phyloP scores from a whole-genome alignment of 495 filamentous ascomycete genomes.

The Penicillium pulvis region DNA sequence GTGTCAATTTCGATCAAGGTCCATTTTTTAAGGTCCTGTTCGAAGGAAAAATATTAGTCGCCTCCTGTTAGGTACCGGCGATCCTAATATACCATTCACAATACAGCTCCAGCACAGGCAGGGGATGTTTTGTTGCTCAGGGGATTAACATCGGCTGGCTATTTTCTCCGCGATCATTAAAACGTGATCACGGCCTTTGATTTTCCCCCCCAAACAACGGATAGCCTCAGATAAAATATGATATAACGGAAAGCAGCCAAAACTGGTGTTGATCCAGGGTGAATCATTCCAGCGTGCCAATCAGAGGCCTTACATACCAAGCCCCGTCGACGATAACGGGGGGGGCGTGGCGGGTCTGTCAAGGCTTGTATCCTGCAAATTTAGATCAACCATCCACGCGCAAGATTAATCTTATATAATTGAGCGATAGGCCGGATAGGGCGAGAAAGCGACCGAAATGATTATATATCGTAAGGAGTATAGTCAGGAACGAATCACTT shows the following conservation, averaged over 20 bases:
- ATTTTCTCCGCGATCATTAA: background rate
- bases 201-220: background rate
- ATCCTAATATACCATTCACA: constrained; percentile 1
- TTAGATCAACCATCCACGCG: constrained; percentile 23
- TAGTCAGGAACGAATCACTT: background rate
- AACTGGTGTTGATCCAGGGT: constrained; percentile 22
- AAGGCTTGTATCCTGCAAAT: constrained; percentile 33
- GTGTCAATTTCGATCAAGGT: background rate
- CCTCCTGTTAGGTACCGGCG: background rate
- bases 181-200: background rate
- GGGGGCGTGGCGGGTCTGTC: constrained; percentile 25
- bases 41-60: background rate
- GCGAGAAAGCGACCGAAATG: constrained; percentile 1
- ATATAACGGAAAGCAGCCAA: constrained; percentile 11
- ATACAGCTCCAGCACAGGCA: background rate
- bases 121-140: constrained; percentile 14
- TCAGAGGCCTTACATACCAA: constrained; percentile 27
- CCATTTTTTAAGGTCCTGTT: background rate
- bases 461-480: background rate
- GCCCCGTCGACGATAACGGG: constrained; percentile 27
- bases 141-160: constrained; percentile 10
- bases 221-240: constrained; percentile 13
- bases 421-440: constrained; percentile 4
- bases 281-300: constrained; percentile 30
- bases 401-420: background rate